Evolutionary conservation across 2,329 filamentous ascomycete genomes (phyloP), one percentile per base, ranked within the genome.

Genomic region (Akanthomyces muscarius): DNA sequence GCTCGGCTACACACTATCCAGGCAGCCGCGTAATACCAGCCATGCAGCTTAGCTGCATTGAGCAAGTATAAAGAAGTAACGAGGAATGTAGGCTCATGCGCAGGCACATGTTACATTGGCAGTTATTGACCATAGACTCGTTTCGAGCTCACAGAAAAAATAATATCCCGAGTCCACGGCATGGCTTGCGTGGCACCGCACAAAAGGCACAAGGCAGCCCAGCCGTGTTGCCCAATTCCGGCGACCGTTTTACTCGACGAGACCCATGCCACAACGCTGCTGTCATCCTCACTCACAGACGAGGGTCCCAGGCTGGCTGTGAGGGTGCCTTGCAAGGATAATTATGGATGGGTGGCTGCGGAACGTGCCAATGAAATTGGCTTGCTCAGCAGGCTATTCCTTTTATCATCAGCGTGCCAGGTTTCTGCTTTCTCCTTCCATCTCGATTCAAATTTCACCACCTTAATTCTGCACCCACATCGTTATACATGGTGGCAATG

Each of bases 11-110:
- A 28, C 21, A 50, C 42, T 45, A 4, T n/a, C 25, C 25, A 50
- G 47, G 47, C 47, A 50, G 23, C 47, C 47, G 47, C 25, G 30
- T 25, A 16, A 50, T 30, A 28, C 25, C 47, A 30, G 36, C 56
- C 45, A 51, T 59, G 56, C 56, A 51, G 33, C 33, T 47, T 45
- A 33, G 30, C 44, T 58, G 55, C 54, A 25, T 13, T 30, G 55
- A 48, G n/a, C 30, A 50, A 7, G 47, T 41, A 44, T 47, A 42
- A 50, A 44, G 28, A 33, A 36, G 45, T 21, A 28, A 21, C 33
- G 28, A 41, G 38, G 33, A 38, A 28, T 42, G 18, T 45, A 42
- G 5, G 16, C 33, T 30, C 14, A 50, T 42, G 56, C 45, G 41
- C 18, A 23, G 36, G 16, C 23, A 41, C 47, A 59, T 51, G 56